These are phyloP conservation scores for Amphirosellinia nigrospora DNA, from an alignment of 495 filamentous ascomycete genomes.

Conservation along the genomic window DNA sequence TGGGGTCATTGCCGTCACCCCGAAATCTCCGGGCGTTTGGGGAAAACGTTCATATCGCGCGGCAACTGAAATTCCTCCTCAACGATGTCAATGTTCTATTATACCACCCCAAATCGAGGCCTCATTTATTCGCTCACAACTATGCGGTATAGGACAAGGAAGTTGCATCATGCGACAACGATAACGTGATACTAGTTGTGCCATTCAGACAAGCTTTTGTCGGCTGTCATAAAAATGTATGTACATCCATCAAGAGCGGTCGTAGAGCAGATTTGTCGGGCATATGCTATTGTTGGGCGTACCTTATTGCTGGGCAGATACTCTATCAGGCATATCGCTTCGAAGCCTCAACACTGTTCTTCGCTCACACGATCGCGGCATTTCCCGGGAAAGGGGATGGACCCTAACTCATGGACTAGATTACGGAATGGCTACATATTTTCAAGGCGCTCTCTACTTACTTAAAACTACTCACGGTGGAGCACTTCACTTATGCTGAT, in stretches of 20 bases:
- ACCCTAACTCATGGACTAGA: not conserved
- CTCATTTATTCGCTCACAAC: not conserved
- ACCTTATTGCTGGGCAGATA: too few species aligned
- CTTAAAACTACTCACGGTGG: not conserved
- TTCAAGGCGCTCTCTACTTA: not conserved
- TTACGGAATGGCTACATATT: not conserved
- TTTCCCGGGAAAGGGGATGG: not conserved
- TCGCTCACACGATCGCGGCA: not conserved
- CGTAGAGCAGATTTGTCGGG: too few species aligned
- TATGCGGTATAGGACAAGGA: not conserved
- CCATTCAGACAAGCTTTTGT: not conserved
- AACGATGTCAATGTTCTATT: not conserved
- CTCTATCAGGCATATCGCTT: too few species aligned
- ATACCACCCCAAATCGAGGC: not conserved
- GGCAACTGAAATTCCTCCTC: not conserved
- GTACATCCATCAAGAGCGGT: too few species aligned
- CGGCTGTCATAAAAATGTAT: too few species aligned
- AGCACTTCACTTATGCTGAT: conserved; percentile 13
- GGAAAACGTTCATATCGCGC: not conserved
- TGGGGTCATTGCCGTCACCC: not conserved
- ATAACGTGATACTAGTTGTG: not conserved
- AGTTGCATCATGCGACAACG: not conserved
- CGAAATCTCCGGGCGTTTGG: not conserved
- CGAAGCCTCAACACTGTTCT: not conserved
- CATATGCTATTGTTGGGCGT: not conserved